Evolutionary conservation across 768 basidiomycete species (phyloP), one percentile per base, ranked within the genome.

Genomic region (Boletus coccyginus): DNA sequence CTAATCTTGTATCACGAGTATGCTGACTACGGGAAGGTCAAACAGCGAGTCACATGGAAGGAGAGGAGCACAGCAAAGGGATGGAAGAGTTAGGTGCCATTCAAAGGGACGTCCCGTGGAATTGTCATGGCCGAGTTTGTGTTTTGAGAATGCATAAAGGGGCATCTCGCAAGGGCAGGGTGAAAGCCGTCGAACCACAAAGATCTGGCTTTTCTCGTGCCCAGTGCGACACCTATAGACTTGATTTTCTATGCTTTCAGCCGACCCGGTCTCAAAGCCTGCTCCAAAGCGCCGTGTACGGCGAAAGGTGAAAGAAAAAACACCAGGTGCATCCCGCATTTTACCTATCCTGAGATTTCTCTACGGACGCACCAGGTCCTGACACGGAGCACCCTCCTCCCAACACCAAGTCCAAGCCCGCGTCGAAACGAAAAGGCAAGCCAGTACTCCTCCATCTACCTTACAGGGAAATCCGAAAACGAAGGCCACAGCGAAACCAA

Each of bases 221-320:
- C 44, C 21, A 5, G 24, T 27, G 17, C 12, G 19, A 19, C 7
- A 14, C 32, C 8, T 40, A 40, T 39, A 17, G 11, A 47, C 29
- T 44, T 9, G 29, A 2, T 55, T 32, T 21, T 2, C 13, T 7
- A 27, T 24, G 2, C 10, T 35, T 36, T 44, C 32, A 63, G 63
- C 33, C 11, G 50, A 52, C 5, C 3, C 21, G 7, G 7, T 14
- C 2, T 11, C 44, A 33, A 54, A 57, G 21, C 52, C 65, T 38
- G 16, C 56, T 36, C 53, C 65, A 9, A 65, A 58, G 32, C 68
- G 62, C 12, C 59, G 56, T 40, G 57, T 7, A 51, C 52, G 7
- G 38, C 49, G 12, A 68, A 64, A 19, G 49, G 46, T 2, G 62
- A 62, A 52, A 49, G 50, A n/a, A 39, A 65, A 59, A 35, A 27